A percentile compares a stretch with the other conserved stretches of the same genome.
Conservation (phyloP, 257 asterid genomes). For the Pogostemon cablin region DNA sequence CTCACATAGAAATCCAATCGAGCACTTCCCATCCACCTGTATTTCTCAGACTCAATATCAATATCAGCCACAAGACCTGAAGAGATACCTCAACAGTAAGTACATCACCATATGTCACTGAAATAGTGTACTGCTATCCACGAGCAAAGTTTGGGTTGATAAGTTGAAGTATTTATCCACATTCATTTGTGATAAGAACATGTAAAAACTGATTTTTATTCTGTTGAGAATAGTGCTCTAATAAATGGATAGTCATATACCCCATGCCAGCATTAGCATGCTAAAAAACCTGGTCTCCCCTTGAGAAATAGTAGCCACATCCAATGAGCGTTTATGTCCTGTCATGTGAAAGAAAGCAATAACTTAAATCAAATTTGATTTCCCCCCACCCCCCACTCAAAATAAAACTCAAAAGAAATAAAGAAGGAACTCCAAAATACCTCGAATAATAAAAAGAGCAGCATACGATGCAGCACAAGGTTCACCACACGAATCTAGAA, state of each 20-base stretch:
- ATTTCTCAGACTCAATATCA: conserved; percentile 96
- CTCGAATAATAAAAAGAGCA: conserved; percentile 74
- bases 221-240: conserved; percentile 21
- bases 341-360: conserved; percentile 38
- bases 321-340: conserved; percentile 84
- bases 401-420: not conserved
- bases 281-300: conserved; percentile 70
- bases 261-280: conserved; percentile 97
- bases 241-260: conserved; percentile 43
- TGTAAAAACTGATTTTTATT: conserved; percentile 21
- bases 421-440: conserved; percentile 40
- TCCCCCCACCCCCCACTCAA: not conserved
- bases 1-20: conserved; percentile 95
- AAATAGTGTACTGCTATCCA: conserved; percentile 19
- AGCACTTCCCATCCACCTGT: conserved; percentile 99
- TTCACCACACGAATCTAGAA: conserved; percentile 77
- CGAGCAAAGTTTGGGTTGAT: conserved; percentile 16
- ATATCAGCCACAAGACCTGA: conserved; percentile 96
- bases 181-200: conserved; percentile 20
- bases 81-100: conserved; percentile 28
- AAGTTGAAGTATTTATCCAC: conserved; percentile 26
- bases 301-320: conserved; percentile 79
- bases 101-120: conserved; percentile 26
- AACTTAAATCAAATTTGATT: conserved; percentile 11
- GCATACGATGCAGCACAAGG: conserved; percentile 86